Evolutionary conservation across 768 basidiomycete species (phyloP), one percentile per base, ranked within the genome.

Genomic region (Tricholoma bakamatsutake): DNA sequence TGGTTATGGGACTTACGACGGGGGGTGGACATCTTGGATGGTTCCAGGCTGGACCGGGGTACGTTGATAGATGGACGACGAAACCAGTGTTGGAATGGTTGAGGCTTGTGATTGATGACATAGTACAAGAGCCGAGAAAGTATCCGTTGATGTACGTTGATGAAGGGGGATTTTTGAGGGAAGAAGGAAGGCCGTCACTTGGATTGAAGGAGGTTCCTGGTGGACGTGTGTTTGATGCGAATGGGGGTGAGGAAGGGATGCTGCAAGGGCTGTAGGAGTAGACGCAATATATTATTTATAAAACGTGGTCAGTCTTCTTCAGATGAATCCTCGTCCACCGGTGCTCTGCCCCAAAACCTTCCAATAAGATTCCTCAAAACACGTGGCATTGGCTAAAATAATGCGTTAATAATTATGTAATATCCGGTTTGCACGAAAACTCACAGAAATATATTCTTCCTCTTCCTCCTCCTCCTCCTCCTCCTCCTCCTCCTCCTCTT

Each of bases 11-110:
- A 12, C 64, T 84, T 45, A 90, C 90, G 0, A 66, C 71, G 24
- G 69, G 74, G 13, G 90, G 88, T 1, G 88, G 89, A 0, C 88
- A 91, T 69, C 75, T 91, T 11, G 91, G 90, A 33, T 93, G 89
- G 88, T 90, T 90, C 60, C 78, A 86, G 67, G 66, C 73, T 13
- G 74, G 73, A 35, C 65, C 65, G 24, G 61, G 57, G 10, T 65
- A 67, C 46, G 63, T 75, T 9, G 71, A 74, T 55, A 71, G 87
- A 50, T 90, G 88, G 88, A 73, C 85, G 48, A 80, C 73, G 18
- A 69, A 76, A 57, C 88, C 87, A 3, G 83, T 87, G 6, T 64
- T 88, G 8, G 83, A 90, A 67, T 90, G 83, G 84, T 63, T 88
- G 54, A 75, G 73, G 50, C 74, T 83, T 28, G 71, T 79, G 35